Evolutionary conservation across 2,329 filamentous ascomycete genomes (phyloP).

Genomic region (Colletotrichum horii): DNA sequence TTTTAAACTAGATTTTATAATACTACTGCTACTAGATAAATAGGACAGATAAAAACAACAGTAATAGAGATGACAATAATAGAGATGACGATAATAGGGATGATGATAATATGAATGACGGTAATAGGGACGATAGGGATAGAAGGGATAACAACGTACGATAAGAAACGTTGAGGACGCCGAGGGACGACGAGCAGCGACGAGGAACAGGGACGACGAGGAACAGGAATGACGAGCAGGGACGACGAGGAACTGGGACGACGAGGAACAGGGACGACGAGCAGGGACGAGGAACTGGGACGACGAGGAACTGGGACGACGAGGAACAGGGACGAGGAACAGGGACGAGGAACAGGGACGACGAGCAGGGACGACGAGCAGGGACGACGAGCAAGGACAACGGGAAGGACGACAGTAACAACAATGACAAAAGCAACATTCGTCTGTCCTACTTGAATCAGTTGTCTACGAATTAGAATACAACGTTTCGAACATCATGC

Average conservation of each 20-base stretch:
- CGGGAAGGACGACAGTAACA: neutral
- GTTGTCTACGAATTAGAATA: neutral
- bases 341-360: too few relatives aligned
- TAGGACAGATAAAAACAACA: neutral
- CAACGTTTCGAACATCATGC: neutral
- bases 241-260: neutral
- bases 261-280: neutral
- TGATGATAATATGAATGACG: too few relatives aligned
- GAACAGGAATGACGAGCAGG: neutral
- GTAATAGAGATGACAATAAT: too few relatives aligned
- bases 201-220: neutral
- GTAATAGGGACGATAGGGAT: too few relatives aligned
- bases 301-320: neutral
- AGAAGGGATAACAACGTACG: too few relatives aligned
- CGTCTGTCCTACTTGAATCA: neutral
- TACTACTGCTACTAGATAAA: neutral
- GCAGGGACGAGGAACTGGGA: neutral
- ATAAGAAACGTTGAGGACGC: too few relatives aligned
- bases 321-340: too few relatives aligned
- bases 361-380: neutral
- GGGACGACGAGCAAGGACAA: neutral
- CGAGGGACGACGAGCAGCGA: too few relatives aligned
- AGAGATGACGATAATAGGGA: too few relatives aligned
- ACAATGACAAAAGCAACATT: neutral
- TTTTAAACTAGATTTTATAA: neutral